Conservation (phyloP, 2,329 filamentous ascomycete genomes). For the Ustulina deusta region DNA sequence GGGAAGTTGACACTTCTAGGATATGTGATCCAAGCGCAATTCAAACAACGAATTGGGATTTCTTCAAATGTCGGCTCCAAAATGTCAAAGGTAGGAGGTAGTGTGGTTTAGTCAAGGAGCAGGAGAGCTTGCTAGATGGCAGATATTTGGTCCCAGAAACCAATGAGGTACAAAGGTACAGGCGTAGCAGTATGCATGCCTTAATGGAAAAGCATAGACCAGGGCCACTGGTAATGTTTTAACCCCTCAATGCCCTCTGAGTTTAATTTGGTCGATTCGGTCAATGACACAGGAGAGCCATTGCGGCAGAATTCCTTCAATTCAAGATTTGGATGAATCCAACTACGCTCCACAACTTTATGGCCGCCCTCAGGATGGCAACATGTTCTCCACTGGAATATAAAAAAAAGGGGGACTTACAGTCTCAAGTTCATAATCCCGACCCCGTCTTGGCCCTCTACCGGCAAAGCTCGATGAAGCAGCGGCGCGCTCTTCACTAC, state of each 20-base stretch:
- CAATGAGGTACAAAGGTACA: neutral
- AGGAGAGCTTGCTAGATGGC: neutral
- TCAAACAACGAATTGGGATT: neutral
- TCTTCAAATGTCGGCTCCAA: neutral
- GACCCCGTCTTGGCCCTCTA: constrained; percentile 77
- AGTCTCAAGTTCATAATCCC: constrained; percentile 86
- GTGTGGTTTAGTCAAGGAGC: constrained; percentile 1
- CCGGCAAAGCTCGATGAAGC: constrained; percentile 69
- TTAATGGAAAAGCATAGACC: constrained; percentile 10
- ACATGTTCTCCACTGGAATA: constrained; percentile 23
- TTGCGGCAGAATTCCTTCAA: constrained; percentile 12
- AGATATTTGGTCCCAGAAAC: constrained; percentile 4
- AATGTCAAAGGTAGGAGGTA: neutral
- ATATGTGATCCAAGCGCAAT: neutral
- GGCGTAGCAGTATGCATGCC: neutral
- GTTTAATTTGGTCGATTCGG: constrained; percentile 9
- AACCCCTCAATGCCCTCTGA: neutral
- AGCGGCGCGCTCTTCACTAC: constrained; percentile 81
- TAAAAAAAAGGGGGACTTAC: constrained; percentile 62
- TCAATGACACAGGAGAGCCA: neutral
- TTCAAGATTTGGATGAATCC: constrained; percentile 3
- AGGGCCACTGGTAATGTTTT: constrained; percentile 4
- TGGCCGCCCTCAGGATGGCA: constrained; percentile 2
- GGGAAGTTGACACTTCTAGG: neutral
- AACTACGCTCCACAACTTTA: constrained; percentile 19